These are phyloP conservation scores for Brettanomyces anomalus DNA, from an alignment of 805 yeast species.

Conservation along the genomic window DNA sequence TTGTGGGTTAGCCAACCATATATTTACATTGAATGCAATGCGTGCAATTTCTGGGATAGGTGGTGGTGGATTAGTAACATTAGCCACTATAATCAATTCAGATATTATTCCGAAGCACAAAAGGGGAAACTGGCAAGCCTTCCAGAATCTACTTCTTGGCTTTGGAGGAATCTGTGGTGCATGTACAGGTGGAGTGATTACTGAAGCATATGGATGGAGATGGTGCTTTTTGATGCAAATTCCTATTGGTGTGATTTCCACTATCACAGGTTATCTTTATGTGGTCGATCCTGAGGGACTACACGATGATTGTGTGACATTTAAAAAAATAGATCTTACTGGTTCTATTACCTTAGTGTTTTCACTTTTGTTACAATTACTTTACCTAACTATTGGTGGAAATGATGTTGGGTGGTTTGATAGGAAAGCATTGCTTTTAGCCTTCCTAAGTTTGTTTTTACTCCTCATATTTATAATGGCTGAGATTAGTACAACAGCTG, in stretches of 20 bases:
- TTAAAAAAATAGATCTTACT: constrained; percentile 7
- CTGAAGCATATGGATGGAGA: constrained; percentile 55
- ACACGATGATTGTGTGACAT: constrained; percentile 10
- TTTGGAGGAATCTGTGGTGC: constrained; percentile 72
- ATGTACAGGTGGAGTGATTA: constrained; percentile 46
- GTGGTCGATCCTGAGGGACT: constrained; percentile 8
- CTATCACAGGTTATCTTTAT: constrained; percentile 21
- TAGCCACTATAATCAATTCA: constrained; percentile 64
- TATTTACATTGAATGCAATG: constrained; percentile 39
- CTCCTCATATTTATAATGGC: constrained; percentile 2
- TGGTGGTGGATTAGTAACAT: constrained; percentile 74
- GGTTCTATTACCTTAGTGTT: constrained; percentile 9
- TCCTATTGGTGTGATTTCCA: constrained; percentile 38
- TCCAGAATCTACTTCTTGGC: constrained; percentile 67
- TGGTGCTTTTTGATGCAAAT: constrained; percentile 44
- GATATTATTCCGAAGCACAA: constrained; percentile 69
- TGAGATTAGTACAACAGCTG: constrained; percentile 8
- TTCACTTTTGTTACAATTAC: constrained; percentile 8
- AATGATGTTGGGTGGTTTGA: constrained; percentile 10
- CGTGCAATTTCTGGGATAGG: constrained; percentile 77
- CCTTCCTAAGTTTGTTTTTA: constrained; percentile 3
- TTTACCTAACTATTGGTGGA: constrained; percentile 10
- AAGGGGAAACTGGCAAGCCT: constrained; percentile 75
- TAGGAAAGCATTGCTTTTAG: constrained; percentile 3
- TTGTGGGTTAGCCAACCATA: constrained; percentile 32